Base-by-base conservation (phyloP, 1,284 basidiomycete species). In the Trichosporon faecale region DNA sequence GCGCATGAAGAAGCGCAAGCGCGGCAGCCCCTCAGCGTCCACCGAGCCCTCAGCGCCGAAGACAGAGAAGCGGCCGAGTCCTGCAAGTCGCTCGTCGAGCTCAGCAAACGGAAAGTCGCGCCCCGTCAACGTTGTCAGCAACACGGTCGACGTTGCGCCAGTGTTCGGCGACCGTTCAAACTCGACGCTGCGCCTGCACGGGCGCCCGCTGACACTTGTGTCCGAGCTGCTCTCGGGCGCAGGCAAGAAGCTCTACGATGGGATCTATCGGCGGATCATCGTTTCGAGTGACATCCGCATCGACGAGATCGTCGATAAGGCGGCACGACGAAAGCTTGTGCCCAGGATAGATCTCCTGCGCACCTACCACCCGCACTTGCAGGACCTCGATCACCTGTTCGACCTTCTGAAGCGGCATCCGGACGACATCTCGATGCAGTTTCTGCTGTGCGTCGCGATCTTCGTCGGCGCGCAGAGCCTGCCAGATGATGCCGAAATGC, bases 281-380 rank as follows among this genome's bases (percentile, higher is more conserved):
- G 73, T 74, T 16, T 68, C 67, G 21, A 73, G 75, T 4, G 78
- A 79, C 35, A 31, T 80, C 14, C 74, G 80, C 66, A 64, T 80
- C 49, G 74, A 74, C 5, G 49, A 60, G 2, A 25, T 80, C 49
- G 71, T 81, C 9, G 72, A 76, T 64, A 69, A 67, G 0, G 27
- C 68, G 0, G 72, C 79, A 65, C 66, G 75, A 25, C 27, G 29
- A 0, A 71, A 73, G 14, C 66, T 82, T 12, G 73, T 76, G 12
- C 71, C 72, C n/a, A 78, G 79, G 70, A 76, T 75, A 35, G 49
- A 73, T 2, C 76, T 78, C 66, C 71, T 82, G 14, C 73, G 74
- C 16, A 76, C 76, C 14, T 77, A 74, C 16, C 81, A 82, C 65
- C 79, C 80, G 3, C 80, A 81, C 64, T 74, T 82, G 44, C 78